Base-by-base conservation (phyloP, 1,284 basidiomycete species). In the Puccinia horiana region DNA sequence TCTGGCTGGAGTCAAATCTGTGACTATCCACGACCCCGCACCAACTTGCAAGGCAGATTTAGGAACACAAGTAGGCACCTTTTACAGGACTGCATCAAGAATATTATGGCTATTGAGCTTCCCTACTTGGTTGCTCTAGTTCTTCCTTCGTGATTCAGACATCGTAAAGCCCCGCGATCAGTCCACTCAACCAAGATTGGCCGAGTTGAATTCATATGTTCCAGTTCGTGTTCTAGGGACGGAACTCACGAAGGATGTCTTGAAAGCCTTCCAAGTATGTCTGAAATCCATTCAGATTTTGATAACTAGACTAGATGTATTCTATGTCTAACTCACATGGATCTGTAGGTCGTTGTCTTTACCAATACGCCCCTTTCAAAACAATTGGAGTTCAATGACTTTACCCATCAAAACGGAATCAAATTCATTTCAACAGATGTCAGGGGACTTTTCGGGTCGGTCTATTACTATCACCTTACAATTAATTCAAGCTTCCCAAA, bases 1-100 rank as follows among this genome's bases (percentile, higher is more conserved):
- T 72, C 90, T 99, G 72, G 97, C 97, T 72, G 97, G 97, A 83
- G 97, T 99, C 82, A 99, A 98, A 89, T 96, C 94, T 32, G 96
- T 99, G 65, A 98, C 96, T 23, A 90, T 99, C 83, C 98, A 92
- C 86, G 97, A 99, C 88, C 96, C 96, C 11, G 92, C 94, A 83
- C 93, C 92, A 9, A 93, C 96, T 26, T 90, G 91, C 70, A 87
- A 96, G 58, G 91, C 93, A 84, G 97, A 99, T 88, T 90, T 99
- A 70, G 93, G 95, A 86, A 94, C 95, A 8, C 95, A 98, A 89
- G 94, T 93, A 85, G 85, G 89, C 87, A 42, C 26, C 54, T 69
- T 80, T 77, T 52, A 35, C 72, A 49, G 72, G 47, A 35, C 44
- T 65, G 26, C 52, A 37, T 42, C 54, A 23, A 44, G 54, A 29